phyloP scores from a whole-genome alignment of 2,329 filamentous ascomycete genomes.

The Cytospora paraplurivora region DNA sequence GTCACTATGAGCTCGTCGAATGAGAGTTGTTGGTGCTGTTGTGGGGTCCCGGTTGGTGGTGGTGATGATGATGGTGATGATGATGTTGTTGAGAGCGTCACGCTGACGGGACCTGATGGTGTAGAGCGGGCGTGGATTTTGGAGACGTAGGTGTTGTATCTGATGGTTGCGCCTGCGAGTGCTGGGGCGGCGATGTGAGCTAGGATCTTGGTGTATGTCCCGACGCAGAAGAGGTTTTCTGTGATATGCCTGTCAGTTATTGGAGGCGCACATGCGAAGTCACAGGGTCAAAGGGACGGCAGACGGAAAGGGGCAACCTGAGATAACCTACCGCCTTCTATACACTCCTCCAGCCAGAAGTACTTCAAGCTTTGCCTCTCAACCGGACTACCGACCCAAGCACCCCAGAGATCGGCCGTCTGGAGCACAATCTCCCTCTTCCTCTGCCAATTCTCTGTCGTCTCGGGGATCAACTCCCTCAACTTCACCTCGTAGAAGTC shows the following conservation, averaged over 20 bases:
- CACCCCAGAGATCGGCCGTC: constrained; percentile 68
- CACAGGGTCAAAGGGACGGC: neutral
- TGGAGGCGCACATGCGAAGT: neutral
- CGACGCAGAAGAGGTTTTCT: constrained; percentile 64
- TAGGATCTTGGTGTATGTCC: constrained; percentile 62
- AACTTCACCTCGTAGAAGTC: constrained; percentile 56
- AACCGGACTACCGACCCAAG: constrained; percentile 68
- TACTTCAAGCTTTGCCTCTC: constrained; percentile 70
- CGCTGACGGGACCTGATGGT: constrained; percentile 24
- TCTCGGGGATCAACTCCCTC: constrained; percentile 48
- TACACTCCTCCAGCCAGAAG: constrained; percentile 78
- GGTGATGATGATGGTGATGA: neutral
- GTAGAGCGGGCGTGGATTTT: constrained; percentile 43
- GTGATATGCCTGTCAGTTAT: constrained; percentile 6
- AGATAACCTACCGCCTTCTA: constrained; percentile 62
- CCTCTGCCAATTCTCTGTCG: constrained; percentile 43
- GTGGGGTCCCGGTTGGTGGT: neutral
- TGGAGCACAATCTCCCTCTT: constrained; percentile 51
- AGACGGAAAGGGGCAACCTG: neutral
- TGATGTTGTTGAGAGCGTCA: constrained; percentile 14
- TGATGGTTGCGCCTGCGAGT: constrained; percentile 56
- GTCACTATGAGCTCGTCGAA: constrained; percentile 74
- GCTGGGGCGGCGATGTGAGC: constrained; percentile 60
- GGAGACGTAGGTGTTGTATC: constrained; percentile 50
- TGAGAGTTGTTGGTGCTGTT: constrained; percentile 7